Evolutionary conservation across 2,329 filamentous ascomycete species (phyloP).

Genomic region (Arthrinium phaeospermum): DNA sequence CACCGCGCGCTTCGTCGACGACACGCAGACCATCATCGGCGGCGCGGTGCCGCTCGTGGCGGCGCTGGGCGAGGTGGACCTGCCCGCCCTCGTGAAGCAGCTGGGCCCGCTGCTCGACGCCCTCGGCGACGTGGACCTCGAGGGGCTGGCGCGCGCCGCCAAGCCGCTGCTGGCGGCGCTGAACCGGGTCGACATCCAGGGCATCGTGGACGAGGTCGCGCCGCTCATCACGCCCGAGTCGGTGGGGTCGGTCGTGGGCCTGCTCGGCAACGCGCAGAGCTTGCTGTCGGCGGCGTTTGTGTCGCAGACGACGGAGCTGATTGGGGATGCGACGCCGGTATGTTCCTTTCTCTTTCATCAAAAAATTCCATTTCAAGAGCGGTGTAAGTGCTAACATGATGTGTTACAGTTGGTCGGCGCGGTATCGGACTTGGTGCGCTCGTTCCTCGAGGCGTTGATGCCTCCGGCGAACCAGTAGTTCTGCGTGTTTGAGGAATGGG

Average conservation of each 20-base stretch:
- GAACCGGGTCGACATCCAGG: slow-evolving; percentile 44
- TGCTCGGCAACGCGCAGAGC: slow-evolving; percentile 46
- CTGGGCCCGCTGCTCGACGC: slow-evolving; percentile 44
- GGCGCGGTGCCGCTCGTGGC: slow-evolving; percentile 36
- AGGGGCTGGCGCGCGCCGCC: slow-evolving; percentile 39
- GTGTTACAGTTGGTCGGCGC: slow-evolving; percentile 35
- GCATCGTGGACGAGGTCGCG: slow-evolving; percentile 41
- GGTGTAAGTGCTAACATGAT: slow-evolving; percentile 21
- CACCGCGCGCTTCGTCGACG: slow-evolving; percentile 38
- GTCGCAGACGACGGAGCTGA: slow-evolving; percentile 48
- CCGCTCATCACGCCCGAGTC: slow-evolving; percentile 48
- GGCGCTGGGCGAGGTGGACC: slow-evolving; percentile 43
- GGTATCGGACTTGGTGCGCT: slow-evolving; percentile 37
- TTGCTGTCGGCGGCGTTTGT: slow-evolving; percentile 47
- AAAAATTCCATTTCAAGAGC: neutral
- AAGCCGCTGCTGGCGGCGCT: slow-evolving; percentile 44
- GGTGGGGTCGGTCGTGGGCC: slow-evolving; percentile 42
- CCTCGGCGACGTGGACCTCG: slow-evolving; percentile 43
- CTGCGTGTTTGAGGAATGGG: neutral
- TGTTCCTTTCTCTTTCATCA: slow-evolving; percentile 24
- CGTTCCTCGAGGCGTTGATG: slow-evolving; percentile 35
- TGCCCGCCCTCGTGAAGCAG: slow-evolving; percentile 43
- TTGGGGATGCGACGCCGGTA: slow-evolving; percentile 49
- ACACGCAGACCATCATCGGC: slow-evolving; percentile 32
- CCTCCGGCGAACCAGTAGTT: slow-evolving; percentile 12